These are phyloP conservation scores for Edaphochlamys debaryana DNA, from an alignment of 139 green algal genomes.

Conservation along the genomic window DNA sequence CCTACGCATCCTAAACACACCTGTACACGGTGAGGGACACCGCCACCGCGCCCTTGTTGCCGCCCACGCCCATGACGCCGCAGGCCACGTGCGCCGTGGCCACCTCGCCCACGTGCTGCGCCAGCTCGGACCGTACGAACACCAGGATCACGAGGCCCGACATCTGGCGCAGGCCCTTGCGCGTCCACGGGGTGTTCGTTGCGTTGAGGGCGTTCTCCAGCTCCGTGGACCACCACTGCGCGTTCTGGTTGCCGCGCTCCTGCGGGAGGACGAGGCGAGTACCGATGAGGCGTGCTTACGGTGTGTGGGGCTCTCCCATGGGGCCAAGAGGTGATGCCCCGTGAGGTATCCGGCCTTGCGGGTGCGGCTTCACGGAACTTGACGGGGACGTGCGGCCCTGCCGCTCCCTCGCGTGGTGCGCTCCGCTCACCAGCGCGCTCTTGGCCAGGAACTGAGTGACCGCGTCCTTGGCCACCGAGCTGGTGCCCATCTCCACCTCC, in stretches of 20 bases:
- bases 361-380: too few species aligned
- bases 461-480: slow-evolving; percentile 59
- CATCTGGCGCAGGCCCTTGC: slow-evolving; percentile 86
- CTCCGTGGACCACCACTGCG: slow-evolving; percentile 72
- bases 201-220: slow-evolving; percentile 55
- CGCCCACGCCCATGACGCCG: slow-evolving; percentile 90
- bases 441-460: slow-evolving; percentile 48
- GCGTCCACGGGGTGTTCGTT: slow-evolving; percentile 47
- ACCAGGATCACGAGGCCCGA: slow-evolving; percentile 84
- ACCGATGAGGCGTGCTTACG: background rate
- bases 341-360: too few species aligned
- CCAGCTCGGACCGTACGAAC: slow-evolving; percentile 53
- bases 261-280: background rate
- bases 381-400: too few species aligned
- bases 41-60: slow-evolving; percentile 96
- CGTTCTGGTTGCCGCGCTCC: slow-evolving; percentile 84
- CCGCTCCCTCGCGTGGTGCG: too few species aligned
- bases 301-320: too few species aligned
- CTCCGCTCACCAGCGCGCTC: slow-evolving; percentile 18
- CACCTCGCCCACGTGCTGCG: slow-evolving; percentile 78
- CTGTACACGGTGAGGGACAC: slow-evolving; percentile 87
- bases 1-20: too few species aligned
- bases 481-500: slow-evolving; percentile 91
- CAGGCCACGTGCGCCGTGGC: slow-evolving; percentile 85
- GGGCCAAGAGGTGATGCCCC: too few species aligned